A percentile compares a stretch with the other conserved stretches of the same genome.
Conservation (phyloP, 2,329 filamentous ascomycete genomes). For the Chlorencoelia australis region DNA sequence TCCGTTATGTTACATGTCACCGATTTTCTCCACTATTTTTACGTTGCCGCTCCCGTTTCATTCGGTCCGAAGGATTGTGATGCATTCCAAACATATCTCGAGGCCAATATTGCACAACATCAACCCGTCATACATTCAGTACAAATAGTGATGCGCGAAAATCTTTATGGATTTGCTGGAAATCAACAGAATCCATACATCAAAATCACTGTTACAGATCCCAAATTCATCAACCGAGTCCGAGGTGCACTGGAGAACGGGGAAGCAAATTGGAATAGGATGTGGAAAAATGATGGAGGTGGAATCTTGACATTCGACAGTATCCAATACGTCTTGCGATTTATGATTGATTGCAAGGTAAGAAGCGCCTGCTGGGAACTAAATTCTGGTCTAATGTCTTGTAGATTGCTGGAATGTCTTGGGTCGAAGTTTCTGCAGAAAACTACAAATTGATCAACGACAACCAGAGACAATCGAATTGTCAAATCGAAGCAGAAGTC, state of each 20-base stretch:
- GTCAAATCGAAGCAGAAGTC: conserved; percentile 87
- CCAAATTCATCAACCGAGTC: conserved; percentile 70
- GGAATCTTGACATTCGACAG: conserved; percentile 89
- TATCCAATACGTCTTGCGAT: conserved; percentile 87
- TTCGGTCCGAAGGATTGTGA: conserved; percentile 74
- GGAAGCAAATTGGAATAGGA: conserved; percentile 76
- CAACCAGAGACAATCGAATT: conserved; percentile 71
- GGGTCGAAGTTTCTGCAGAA: conserved; percentile 74
- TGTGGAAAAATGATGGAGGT: conserved; percentile 65
- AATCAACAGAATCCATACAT: conserved; percentile 87
- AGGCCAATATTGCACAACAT: conserved; percentile 65
- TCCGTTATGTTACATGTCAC: conserved; percentile 93
- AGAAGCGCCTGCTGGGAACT: conserved; percentile 15
- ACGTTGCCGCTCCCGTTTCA: conserved; percentile 74
- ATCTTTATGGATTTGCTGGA: conserved; percentile 88
- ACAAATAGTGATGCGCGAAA: conserved; percentile 74
- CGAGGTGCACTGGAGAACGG: conserved; percentile 66
- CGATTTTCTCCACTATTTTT: conserved; percentile 93
- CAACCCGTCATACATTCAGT: conserved; percentile 71
- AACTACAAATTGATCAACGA: conserved; percentile 63
- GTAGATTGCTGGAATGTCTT: conserved; percentile 87
- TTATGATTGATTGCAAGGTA: conserved; percentile 95
- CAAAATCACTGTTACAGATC: conserved; percentile 87
- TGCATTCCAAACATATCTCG: conserved; percentile 69
- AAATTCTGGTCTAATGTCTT: conserved; percentile 5